Evolutionary conservation across 805 yeast species (phyloP), one percentile per base, ranked within the genome.

Genomic region (Maudiozyma saulgeensis): DNA sequence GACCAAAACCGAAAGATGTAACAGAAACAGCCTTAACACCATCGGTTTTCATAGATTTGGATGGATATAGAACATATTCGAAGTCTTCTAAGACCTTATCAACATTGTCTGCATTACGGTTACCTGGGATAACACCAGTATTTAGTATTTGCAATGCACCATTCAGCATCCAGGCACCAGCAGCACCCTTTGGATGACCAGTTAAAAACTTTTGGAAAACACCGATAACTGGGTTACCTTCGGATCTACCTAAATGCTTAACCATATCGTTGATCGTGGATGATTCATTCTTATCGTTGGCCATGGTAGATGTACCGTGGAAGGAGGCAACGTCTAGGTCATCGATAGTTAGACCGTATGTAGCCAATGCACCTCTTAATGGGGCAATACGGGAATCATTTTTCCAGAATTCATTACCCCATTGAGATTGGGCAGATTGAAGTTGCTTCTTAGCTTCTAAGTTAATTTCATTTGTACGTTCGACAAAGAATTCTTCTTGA

Each of bases 121-220:
- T 93, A 70, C 99, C 99, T 60, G 99, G 99, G 60, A 93, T 96
- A 62, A 90, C 64, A 71, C 99, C 98, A 62, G 86, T 70, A 74
- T 87, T 85, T 68, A 93, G 76, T 59, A 90, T 82, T 76, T 93
- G 99, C 59, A 93, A 74, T 50, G 88, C 96, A 72, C 99, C 99
- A 71, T 93, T 95, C 79, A 93, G 74, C 99, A 93, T 93, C 99
- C 99, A 93, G 51, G 99, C 98, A 79, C 97, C 99, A 51, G 99
- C 99, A 62, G 99, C 99, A 80, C 99, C 99, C 86, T 93, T 93
- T 63, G 99, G 99, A 77, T 93, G 99, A 74, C 99, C 99, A 62
- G 99, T 93, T 66, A 93, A 80, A 81, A 79, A 93, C 74, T 93
- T 93, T 75, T 93, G 99, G 96, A 95, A 91, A 49, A 93, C 95